These are phyloP conservation scores for Lepidium aucheri DNA, from an alignment of 345 rosid genomes.

Conservation along the genomic window DNA sequence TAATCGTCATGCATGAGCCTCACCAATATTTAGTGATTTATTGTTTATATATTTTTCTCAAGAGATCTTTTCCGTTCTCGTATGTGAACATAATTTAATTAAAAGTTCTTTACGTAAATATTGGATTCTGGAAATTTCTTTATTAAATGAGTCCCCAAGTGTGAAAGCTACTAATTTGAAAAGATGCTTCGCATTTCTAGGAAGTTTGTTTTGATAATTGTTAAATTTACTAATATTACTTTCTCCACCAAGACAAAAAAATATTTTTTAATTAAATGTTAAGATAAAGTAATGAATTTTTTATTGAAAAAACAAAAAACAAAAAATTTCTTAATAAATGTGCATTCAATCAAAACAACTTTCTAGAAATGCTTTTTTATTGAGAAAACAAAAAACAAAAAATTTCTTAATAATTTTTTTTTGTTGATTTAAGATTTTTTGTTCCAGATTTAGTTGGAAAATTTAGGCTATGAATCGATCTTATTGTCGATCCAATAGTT, in stretches of 20 bases:
- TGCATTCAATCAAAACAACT: no score
- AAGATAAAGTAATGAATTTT: no score
- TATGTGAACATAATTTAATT: background rate
- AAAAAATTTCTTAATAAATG: no score
- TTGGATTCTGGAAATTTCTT: background rate
- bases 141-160: background rate
- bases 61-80: background rate
- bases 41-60: no score
- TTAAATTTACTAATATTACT: background rate
- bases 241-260: conserved; percentile 2
- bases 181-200: conserved; percentile 13
- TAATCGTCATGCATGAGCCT: background rate
- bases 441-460: no score
- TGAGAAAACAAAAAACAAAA: no score
- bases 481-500: no score
- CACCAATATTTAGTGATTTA: background rate
- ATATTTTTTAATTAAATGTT: no score
- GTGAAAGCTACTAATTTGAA: conserved; percentile 3
- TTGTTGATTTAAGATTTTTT: background rate
- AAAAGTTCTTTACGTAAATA: background rate
- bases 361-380: no score
- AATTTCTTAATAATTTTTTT: no score
- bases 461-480: no score
- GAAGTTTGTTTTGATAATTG: background rate
- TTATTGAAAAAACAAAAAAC: no score